phyloP scores from a whole-genome alignment of 495 filamentous ascomycete species.

The Evernia prunastri region DNA sequence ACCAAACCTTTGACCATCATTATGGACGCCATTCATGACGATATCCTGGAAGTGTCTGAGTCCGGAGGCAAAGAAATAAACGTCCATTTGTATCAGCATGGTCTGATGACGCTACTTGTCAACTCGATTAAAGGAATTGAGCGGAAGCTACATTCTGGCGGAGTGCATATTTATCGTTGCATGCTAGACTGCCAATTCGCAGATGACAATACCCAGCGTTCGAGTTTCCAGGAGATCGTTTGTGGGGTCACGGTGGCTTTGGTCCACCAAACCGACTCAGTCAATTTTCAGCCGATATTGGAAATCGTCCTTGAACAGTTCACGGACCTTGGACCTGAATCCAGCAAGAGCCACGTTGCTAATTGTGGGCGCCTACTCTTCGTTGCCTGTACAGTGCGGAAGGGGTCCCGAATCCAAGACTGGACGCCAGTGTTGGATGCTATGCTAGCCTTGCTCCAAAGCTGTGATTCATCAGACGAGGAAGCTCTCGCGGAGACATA shows the following conservation, averaged over 20 bases:
- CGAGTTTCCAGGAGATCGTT: slow-evolving; percentile 53
- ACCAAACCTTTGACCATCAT: slow-evolving; percentile 59
- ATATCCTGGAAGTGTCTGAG: slow-evolving; percentile 50
- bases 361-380: slow-evolving; percentile 60
- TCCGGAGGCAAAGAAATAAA: slow-evolving; percentile 45
- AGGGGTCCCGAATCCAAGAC: slow-evolving; percentile 62
- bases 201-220: slow-evolving; percentile 33
- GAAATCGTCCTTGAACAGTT: slow-evolving; percentile 50
- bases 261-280: slow-evolving; percentile 71
- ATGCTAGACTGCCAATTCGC: slow-evolving; percentile 49
- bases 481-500: slow-evolving; percentile 52
- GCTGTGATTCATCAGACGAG: slow-evolving; percentile 35
- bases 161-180: slow-evolving; percentile 58
- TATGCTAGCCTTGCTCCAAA: slow-evolving; percentile 49
- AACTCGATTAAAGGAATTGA: slow-evolving; percentile 84
- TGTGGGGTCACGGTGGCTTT: slow-evolving; percentile 68
- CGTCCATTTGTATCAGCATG: slow-evolving; percentile 60
- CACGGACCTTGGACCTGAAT: slow-evolving; percentile 26
- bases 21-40: slow-evolving; percentile 59
- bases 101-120: slow-evolving; percentile 82
- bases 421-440: slow-evolving; percentile 62
- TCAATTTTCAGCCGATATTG: slow-evolving; percentile 55
- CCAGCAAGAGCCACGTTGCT: slow-evolving; percentile 34
- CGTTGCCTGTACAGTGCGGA: slow-evolving; percentile 63
- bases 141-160: slow-evolving; percentile 71